Evolutionary conservation across 1,139 yeast species (phyloP), one percentile per base, ranked within the genome.

Genomic region (Blastobotrys illinoisensis): DNA sequence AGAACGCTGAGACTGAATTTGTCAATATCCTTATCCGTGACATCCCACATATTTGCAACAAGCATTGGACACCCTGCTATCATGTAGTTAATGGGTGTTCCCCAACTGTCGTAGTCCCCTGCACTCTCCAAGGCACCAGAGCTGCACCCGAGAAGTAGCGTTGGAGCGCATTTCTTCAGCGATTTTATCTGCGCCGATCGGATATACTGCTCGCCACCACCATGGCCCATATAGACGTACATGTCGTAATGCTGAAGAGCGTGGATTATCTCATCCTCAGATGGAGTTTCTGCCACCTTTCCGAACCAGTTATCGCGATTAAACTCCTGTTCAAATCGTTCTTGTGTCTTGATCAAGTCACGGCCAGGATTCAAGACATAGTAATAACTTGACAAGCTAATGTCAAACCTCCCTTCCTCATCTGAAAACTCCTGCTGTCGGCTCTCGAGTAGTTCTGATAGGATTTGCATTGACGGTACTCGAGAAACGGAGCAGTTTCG

Each of bases 21-120:
- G 69, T 93, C 98, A 54, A 90, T 88, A 67, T 93, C 99, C 63
- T 88, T 90, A 69, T 93, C 99, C 0, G 98, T 93, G 4, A 93
- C 98, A 70, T 90, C 97, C 99, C 99, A 93, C 60, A 93, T 72
- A 65, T 89, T 90, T 0, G 89, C 97, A 46, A 93, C 72, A 1
- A 89, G 78, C 83, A 87, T 79, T 0, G 96, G 95, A 49, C 89
- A 81, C 0, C 95, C 96, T 32, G 93, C 93, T 4, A 79, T 73
- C 40, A 91, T 67, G 77, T 91, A 90, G 53, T 86, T 83, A 62
- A 81, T 79, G 0, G 88, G 79, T 5, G 90, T 86, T 0, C 98
- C 97, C 64, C 79, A 78, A 0, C 95, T 85, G 59, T 84, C 89
- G 56, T 86, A 75, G 9, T 77, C 68, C 1, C 95, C 91, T 56